phyloP scores from a whole-genome alignment of 2,329 filamentous ascomycete species.

The Cordyceps tenuipes region DNA sequence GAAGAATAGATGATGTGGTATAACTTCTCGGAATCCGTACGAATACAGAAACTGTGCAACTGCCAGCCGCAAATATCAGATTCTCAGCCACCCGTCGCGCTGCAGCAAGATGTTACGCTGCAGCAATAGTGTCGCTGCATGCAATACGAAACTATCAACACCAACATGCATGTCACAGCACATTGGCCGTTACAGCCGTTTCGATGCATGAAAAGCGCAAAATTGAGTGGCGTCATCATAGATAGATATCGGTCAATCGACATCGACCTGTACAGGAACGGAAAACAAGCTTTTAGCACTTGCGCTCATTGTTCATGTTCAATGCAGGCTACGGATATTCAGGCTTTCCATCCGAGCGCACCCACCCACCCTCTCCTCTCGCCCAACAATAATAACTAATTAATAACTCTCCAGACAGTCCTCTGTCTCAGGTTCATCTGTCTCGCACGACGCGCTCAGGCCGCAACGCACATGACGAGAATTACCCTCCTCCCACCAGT shows the following conservation, averaged over 20 bases:
- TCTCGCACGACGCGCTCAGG: slow-evolving; percentile 4
- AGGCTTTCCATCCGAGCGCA: neutral
- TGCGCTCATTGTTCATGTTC: neutral
- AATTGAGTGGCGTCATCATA: neutral
- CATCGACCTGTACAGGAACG: neutral
- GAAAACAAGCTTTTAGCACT: neutral
- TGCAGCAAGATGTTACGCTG: no score
- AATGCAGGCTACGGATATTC: neutral
- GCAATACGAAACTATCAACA: neutral
- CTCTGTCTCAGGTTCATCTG: neutral
- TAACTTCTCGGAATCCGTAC: no score
- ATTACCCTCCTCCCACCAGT: no score
- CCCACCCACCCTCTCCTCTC: no score
- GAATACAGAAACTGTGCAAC: no score
- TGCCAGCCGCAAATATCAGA: no score
- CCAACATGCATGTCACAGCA: neutral
- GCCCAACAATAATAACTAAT: no score
- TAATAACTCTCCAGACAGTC: neutral
- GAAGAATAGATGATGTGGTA: neutral
- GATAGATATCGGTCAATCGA: no score
- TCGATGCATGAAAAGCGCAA: neutral
- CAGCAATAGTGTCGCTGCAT: no score
- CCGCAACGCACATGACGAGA: neutral
- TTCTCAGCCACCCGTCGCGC: no score
- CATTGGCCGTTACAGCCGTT: no score